Evolutionary conservation across 2,329 filamentous ascomycete genomes (phyloP), one percentile per base, ranked within the genome.

Genomic region (Thielaviopsis ethacetica): DNA sequence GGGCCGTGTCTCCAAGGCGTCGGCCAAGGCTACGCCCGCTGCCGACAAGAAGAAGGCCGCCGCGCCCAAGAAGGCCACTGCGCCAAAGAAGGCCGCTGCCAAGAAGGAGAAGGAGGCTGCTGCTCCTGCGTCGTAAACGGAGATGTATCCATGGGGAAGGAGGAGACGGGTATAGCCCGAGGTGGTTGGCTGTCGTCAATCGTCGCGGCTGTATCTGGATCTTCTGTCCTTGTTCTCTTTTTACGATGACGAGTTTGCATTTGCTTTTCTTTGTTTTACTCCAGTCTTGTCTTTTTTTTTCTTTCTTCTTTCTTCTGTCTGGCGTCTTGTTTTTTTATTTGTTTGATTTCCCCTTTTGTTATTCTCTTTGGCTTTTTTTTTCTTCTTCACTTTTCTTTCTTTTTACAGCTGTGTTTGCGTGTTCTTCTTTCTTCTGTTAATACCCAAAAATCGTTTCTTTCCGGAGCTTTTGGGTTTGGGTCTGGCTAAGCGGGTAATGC

Each of bases 41-140:
- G 63, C 64, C 30, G 59, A 61, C 27, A 61, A 62, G 56, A 64
- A 65, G 63, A 58, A 60, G 19, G 63, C 63, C 50, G 62, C 67
- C 53, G 68, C 68, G 34, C 64, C 67, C 60, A 80, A 79, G 72
- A 79, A 78, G 73, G 64, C 72, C 41, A 64, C 73, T 55, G 68
- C 76, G 47, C 69, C 77, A 59, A 77, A 76, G 64, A 76, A 76
- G 64, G 61, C 69, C 27, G 67, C 51, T 44, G 30, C 56, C 9
- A 41, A 53, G 57, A 56, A 44, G 34, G 50, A 54, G 53, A 56
- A 55, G 53, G 58, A 59, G 53, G 58, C 47, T 50, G 53, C 58
- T 30, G 26, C 58, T 30, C 38, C 58, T 15, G 58, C 53, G 10
- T 55, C 41, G 53, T 59, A 56, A 53, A 34, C 21, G 17, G n/a